Conservation (phyloP, 768 basidiomycete species). For the Pleurotus ostreatus region DNA sequence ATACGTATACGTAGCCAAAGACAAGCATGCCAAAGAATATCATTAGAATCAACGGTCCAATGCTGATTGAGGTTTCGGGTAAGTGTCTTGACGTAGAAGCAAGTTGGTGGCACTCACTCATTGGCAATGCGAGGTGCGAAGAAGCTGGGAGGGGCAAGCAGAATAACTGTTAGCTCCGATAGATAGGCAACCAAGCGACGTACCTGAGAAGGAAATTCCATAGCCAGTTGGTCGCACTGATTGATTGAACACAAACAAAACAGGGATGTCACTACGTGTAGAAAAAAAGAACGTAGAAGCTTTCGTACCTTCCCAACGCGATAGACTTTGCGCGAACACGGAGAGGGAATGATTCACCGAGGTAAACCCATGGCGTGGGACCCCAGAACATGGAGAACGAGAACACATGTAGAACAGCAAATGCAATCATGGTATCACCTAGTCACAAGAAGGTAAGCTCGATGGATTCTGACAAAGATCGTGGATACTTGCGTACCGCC, state of each 20-base stretch:
- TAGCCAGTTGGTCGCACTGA: conserved; percentile 49
- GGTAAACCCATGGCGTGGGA: conserved; percentile 71
- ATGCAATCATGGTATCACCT: conserved; percentile 68
- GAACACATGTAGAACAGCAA: conserved; percentile 75
- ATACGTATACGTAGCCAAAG: conserved; percentile 70
- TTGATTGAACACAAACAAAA: background rate
- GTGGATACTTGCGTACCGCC: conserved; percentile 31
- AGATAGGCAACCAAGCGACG: background rate
- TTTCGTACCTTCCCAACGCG: conserved; percentile 53
- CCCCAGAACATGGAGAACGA: conserved; percentile 76
- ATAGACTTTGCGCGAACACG: conserved; percentile 76
- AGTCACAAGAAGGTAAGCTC: background rate
- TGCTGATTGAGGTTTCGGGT: conserved; percentile 28
- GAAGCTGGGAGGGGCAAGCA: conserved; percentile 27
- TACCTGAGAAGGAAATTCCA: conserved; percentile 66
- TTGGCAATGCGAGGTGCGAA: conserved; percentile 66
- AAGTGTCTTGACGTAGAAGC: background rate
- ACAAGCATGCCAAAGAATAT: conserved; percentile 75
- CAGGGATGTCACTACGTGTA: background rate
- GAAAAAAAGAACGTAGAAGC: background rate
- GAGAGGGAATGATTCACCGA: conserved; percentile 77
- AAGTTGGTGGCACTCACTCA: conserved; percentile 27
- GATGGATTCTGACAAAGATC: background rate
- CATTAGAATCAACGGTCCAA: conserved; percentile 70
- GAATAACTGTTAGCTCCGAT: too few relatives aligned